phyloP scores from a whole-genome alignment of 2,329 filamentous ascomycete species.

The Xylaria sp. region DNA sequence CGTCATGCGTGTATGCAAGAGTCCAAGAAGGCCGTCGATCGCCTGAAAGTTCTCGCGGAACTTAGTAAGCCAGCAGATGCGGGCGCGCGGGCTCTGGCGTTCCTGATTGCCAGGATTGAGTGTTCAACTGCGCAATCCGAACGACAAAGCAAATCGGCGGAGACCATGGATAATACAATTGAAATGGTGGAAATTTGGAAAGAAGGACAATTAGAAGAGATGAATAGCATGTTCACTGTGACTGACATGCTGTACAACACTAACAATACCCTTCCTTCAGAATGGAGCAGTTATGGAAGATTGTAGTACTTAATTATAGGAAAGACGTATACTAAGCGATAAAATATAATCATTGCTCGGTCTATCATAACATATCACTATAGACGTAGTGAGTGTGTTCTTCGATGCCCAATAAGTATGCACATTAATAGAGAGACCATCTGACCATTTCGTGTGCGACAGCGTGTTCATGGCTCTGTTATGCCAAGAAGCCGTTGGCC shows the following conservation, averaged over 20 bases:
- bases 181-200: not conserved
- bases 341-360: not conserved
- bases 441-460: not conserved
- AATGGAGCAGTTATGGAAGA: not conserved
- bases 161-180: not conserved
- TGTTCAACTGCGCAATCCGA: not conserved
- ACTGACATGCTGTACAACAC: not conserved
- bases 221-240: not conserved
- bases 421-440: not conserved
- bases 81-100: not conserved
- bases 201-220: not conserved
- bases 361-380: not conserved
- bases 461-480: not conserved
- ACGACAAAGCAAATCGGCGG: not conserved
- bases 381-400: not conserved
- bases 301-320: not conserved
- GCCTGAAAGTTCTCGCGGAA: not conserved
- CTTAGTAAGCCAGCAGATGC: slow-evolving; percentile 2
- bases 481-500: not conserved
- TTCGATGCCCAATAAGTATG: not conserved
- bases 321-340: not conserved
- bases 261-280: not conserved
- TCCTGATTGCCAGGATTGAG: slow-evolving; percentile 3
- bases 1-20: slow-evolving; percentile 9
- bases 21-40: not conserved